phyloP scores from a whole-genome alignment of 2,329 filamentous ascomycete genomes.

The Scytalidium sp. region DNA sequence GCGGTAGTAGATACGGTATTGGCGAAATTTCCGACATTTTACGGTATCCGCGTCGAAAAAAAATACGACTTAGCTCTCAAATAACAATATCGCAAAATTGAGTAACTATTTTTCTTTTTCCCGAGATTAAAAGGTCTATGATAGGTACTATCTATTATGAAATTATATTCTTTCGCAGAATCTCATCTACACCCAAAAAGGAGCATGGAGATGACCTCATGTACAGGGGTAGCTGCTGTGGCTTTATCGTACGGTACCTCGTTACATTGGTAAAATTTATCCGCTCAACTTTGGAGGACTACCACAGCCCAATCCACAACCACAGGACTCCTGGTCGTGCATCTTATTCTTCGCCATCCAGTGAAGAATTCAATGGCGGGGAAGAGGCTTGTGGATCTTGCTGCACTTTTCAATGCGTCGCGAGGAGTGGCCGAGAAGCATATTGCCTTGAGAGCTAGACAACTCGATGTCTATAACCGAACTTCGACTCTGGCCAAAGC shows the following conservation, averaged over 20 bases:
- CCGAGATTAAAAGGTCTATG: too few species aligned
- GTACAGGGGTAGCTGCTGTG: neutral
- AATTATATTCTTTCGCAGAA: too few species aligned
- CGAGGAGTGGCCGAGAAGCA: slow-evolving; percentile 64
- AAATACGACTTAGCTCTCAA: too few species aligned
- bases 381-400: slow-evolving; percentile 67
- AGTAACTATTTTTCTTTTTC: too few species aligned
- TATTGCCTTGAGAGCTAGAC: slow-evolving; percentile 52
- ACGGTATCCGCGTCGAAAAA: too few species aligned
- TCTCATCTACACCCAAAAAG: neutral
- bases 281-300: neutral
- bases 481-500: slow-evolving; percentile 64
- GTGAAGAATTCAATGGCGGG: slow-evolving; percentile 42
- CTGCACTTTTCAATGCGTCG: slow-evolving; percentile 67
- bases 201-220: neutral
- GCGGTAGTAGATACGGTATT: too few species aligned
- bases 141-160: too few species aligned
- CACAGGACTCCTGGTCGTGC: neutral
- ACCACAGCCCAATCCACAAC: neutral
- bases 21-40: neutral
- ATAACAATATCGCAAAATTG: too few species aligned
- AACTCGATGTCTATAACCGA: slow-evolving; percentile 60
- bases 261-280: neutral
- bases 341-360: neutral
- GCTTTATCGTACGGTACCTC: neutral